Evolutionary conservation across 176 grass and related monocot genomes (phyloP).

Genomic region (Elymus sibiricus): DNA sequence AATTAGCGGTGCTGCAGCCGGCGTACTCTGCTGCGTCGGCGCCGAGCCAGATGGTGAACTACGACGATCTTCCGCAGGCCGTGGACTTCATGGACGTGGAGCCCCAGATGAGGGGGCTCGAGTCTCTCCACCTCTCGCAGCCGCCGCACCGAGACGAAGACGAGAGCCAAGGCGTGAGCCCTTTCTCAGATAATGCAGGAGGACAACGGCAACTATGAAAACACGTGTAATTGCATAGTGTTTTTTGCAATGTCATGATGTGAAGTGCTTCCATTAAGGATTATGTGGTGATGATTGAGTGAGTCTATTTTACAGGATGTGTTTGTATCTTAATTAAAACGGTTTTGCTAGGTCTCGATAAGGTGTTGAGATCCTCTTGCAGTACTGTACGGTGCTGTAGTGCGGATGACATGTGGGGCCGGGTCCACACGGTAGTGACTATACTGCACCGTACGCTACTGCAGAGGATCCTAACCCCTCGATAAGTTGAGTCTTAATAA

Average conservation of each 20-base stretch:
- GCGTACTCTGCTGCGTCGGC: constrained; percentile 33
- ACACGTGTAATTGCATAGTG: background rate
- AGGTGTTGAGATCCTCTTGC: too few relatives aligned
- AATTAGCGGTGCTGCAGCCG: constrained; percentile 37
- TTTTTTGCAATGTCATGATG: background rate
- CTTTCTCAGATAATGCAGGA: constrained; percentile 8
- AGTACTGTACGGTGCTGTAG: too few relatives aligned
- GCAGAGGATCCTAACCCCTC: too few relatives aligned
- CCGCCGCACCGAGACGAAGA: constrained; percentile 25
- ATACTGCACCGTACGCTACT: too few relatives aligned
- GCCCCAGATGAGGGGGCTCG: constrained; percentile 21
- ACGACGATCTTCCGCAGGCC: constrained; percentile 26
- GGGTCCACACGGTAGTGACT: too few relatives aligned
- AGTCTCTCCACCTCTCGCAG: constrained; percentile 22
- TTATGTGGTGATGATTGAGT: background rate
- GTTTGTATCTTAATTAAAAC: background rate
- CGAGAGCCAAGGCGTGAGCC: constrained; percentile 7
- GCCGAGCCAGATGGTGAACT: constrained; percentile 40
- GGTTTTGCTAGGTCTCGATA: too few relatives aligned
- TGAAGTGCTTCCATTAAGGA: background rate
- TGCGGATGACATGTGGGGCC: too few relatives aligned
- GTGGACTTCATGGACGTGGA: constrained; percentile 45
- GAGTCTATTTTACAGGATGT: background rate
- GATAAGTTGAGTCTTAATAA: too few relatives aligned
- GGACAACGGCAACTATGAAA: background rate